Evolutionary conservation across 768 basidiomycete genomes (phyloP).

Genomic region (Pleurotus cornucopiae): DNA sequence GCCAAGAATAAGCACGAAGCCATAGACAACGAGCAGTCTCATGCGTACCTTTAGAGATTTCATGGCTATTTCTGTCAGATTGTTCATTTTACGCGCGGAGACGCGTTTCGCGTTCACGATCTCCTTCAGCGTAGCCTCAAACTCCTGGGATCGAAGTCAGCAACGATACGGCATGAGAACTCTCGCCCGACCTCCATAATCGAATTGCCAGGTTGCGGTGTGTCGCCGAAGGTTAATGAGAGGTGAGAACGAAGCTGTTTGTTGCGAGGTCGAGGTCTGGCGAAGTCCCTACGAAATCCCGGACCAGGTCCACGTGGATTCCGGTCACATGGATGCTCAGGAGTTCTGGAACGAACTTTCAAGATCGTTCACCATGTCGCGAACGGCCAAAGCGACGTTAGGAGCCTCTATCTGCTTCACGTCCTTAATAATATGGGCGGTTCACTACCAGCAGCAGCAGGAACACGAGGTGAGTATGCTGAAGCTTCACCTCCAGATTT

Average conservation of each 20-base stretch:
- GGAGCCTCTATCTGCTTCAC: constrained; percentile 59
- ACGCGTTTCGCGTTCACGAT: constrained; percentile 80
- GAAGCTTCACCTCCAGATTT: no score
- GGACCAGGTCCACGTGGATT: no score
- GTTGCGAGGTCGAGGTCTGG: no score
- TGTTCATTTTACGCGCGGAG: constrained; percentile 82
- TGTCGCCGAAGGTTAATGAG: background rate
- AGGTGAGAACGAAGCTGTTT: background rate
- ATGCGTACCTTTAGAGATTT: constrained; percentile 65
- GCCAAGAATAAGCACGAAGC: background rate
- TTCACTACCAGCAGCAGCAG: constrained; percentile 80
- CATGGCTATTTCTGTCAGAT: constrained; percentile 72
- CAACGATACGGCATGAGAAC: background rate
- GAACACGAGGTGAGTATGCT: constrained; percentile 65
- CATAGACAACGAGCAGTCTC: constrained; percentile 18
- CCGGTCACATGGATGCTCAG: no score
- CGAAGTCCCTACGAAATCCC: no score
- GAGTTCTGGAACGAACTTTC: no score
- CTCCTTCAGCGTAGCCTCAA: constrained; percentile 77
- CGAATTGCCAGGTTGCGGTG: no score
- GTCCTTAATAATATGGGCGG: constrained; percentile 77
- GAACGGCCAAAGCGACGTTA: constrained; percentile 74
- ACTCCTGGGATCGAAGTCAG: constrained; percentile 47
- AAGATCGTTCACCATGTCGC: constrained; percentile 36
- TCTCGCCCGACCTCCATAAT: no score